Evolutionary conservation across 2,329 filamentous ascomycete genomes (phyloP).

Genomic region (Myriosclerotinia duriaeana): DNA sequence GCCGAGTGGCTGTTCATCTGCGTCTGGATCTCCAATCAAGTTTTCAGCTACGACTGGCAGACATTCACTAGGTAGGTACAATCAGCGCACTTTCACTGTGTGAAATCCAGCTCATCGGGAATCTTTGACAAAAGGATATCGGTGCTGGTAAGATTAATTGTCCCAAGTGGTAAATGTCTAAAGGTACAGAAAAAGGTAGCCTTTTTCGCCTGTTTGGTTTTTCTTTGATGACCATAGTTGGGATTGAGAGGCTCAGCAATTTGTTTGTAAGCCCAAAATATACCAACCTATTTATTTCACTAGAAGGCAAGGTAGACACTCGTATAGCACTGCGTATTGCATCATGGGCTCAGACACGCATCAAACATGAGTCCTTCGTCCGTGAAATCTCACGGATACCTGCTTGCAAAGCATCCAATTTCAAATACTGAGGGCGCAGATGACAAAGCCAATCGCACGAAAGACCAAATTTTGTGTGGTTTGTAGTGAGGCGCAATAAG

Average conservation of each 20-base stretch:
- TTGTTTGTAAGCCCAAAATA: not conserved
- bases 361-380: not conserved
- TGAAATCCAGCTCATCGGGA: not conserved
- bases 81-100: not conserved
- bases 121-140: not conserved
- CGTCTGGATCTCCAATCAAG: not conserved
- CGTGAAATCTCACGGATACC: not conserved
- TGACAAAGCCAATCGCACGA: not conserved
- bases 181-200: no score
- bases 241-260: not conserved
- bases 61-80: not conserved
- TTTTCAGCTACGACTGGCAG: not conserved
- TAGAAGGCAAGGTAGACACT: fast-evolving
- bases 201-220: not conserved
- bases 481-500: no score
- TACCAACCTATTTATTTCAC: not conserved
- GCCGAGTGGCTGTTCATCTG: not conserved
- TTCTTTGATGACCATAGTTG: not conserved
- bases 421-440: not conserved
- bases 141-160: not conserved
- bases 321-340: not conserved
- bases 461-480: no score
- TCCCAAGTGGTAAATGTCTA: not conserved
- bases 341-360: not conserved
- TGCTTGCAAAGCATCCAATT: no score